Evolutionary conservation across 2,329 filamentous ascomycete species (phyloP), one percentile per base, ranked within the genome.

Genomic region (Fusarium udum): DNA sequence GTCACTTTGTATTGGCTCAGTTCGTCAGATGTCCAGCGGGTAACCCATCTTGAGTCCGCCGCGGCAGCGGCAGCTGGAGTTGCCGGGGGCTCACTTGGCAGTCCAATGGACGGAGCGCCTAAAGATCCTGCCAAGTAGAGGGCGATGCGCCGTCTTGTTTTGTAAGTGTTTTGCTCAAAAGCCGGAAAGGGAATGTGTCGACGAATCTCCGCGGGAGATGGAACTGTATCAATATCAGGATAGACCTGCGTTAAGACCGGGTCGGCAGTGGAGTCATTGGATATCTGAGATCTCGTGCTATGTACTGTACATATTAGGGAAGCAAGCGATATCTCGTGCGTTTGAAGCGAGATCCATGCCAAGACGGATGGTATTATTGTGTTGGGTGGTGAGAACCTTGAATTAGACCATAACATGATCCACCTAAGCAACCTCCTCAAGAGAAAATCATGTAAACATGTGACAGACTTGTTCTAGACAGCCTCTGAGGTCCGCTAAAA

Each of bases 1-100:
- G 86, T 92, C 75, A 92, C 94, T 82, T 85, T 98, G 69, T 98
- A 95, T 83, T 95, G 92, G 89, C 90, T 95, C 79, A 93, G 93
- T 67, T 89, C 90, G 7, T 85, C 86, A 36, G 90, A 94, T 77
- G 87, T 90, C 39, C 91, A 91, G 79, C 89, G 92, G 78, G 87
- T 87, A 52, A 88, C 86, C 75, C 85, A 87, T 71, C 82, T 92
- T 59, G 87, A 89, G 53, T 85, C 87, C 65, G 80, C 82, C 36
- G 83, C 83, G 5, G 83, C 82, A 16, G 83, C 80, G 13, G 85
- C 82, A 64, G 86, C 81, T 48, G 84, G 83, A 49, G 86, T 83
- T 52, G 85, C 80, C 13, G 85, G 80, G 37, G 83, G 79, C 43
- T 81, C 62, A 51, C 65, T 75, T 55, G 75, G 75, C 59, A 77